phyloP scores from a whole-genome alignment of 306 rosid species.

The Dalbergia oliveri region DNA sequence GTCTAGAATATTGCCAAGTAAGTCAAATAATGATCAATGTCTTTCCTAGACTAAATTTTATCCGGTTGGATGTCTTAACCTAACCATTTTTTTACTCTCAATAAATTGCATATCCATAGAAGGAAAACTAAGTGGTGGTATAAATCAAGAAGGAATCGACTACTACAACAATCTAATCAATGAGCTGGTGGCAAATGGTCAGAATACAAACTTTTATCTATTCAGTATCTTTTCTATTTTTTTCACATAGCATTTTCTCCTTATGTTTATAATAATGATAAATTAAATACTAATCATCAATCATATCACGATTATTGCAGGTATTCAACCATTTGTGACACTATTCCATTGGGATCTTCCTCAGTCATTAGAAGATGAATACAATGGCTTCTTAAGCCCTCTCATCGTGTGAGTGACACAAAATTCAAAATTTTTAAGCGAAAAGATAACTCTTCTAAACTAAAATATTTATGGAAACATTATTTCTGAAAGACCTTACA shows the following conservation, averaged over 20 bases:
- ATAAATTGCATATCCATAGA: conserved; percentile 23
- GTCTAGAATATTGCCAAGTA: conserved; percentile 74
- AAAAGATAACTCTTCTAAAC: no score
- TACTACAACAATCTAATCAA: conserved; percentile 70
- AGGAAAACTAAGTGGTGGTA: conserved; percentile 65
- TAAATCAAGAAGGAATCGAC: conserved; percentile 61
- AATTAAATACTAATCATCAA: neutral
- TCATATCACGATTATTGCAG: conserved; percentile 14
- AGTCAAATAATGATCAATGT: neutral
- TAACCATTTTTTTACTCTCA: neutral
- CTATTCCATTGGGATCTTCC: conserved; percentile 74
- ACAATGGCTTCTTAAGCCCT: conserved; percentile 58
- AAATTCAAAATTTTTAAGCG: no score
- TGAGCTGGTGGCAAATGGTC: conserved; percentile 60
- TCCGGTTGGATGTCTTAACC: no score
- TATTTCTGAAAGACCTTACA: no score
- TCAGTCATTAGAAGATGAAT: conserved; percentile 64
- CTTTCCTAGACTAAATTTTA: neutral
- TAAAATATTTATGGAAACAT: no score
- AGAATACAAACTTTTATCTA: neutral
- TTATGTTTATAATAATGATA: neutral
- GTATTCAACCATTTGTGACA: conserved; percentile 63
- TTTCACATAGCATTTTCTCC: neutral
- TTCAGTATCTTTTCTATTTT: neutral
- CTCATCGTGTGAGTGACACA: conserved; percentile 58